phyloP scores from a whole-genome alignment of 1,284 basidiomycete species.

The Boletus albobrunnescens region DNA sequence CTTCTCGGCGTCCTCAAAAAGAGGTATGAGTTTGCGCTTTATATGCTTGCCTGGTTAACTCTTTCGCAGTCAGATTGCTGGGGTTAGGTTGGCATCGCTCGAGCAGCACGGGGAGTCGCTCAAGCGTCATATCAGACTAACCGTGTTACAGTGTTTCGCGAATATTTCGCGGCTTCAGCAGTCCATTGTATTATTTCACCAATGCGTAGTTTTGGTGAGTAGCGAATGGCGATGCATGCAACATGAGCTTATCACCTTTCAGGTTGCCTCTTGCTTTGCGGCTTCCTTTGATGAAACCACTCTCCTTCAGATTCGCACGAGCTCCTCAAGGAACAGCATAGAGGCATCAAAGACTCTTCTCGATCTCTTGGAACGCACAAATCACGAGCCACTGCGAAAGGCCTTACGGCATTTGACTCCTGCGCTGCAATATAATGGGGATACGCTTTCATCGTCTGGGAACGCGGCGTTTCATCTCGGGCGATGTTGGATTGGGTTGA shows the following conservation, averaged over 20 bases:
- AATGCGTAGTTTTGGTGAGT: conserved; percentile 40
- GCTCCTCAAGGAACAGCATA: conserved; percentile 1
- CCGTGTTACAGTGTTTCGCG: conserved; percentile 38
- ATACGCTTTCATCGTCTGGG: conserved; percentile 2
- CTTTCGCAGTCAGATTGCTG: conserved; percentile 16
- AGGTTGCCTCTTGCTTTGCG: conserved; percentile 43
- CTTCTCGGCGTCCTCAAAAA: conserved; percentile 22
- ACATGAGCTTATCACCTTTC: conserved; percentile 5
- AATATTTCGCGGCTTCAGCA: conserved; percentile 38
- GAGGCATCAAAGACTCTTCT: conserved; percentile 18
- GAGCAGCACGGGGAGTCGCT: conserved; percentile 36
- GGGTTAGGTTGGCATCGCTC: conserved; percentile 30
- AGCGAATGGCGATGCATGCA: not conserved
- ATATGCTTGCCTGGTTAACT: conserved; percentile 1
- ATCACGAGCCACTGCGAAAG: conserved; percentile 25
- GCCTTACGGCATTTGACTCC: conserved; percentile 21
- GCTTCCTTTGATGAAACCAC: conserved; percentile 36
- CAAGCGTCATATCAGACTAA: conserved; percentile 34
- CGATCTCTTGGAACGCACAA: conserved; percentile 15
- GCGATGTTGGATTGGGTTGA: conserved; percentile 63
- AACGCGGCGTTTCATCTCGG: conserved; percentile 39
- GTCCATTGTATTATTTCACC: conserved; percentile 38
- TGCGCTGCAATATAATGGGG: conserved; percentile 3
- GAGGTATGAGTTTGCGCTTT: conserved; percentile 18
- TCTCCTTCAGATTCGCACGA: conserved; percentile 18